Evolutionary conservation across 768 basidiomycete genomes (phyloP), one percentile per base, ranked within the genome.

Genomic region (Crassisporium funariophilum): DNA sequence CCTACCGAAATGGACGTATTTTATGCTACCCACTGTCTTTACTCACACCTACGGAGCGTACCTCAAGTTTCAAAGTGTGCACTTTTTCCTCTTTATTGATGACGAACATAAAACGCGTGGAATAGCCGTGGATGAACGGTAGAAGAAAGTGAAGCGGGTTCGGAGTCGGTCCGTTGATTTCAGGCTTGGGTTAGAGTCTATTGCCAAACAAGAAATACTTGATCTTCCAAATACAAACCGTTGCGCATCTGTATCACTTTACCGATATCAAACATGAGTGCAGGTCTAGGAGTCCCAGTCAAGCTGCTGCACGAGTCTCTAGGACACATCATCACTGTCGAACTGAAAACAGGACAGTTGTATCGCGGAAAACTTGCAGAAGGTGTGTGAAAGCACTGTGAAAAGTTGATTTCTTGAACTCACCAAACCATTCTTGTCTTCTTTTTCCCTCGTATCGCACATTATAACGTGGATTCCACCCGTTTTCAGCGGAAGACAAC

Each of bases 321-420:
- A 21, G 97, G 97, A 16, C 97, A 99, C 62, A 75, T 98, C 45
- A 88, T 99, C 54, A 98, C 95, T 4, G 92, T 95, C n/a, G 97
- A 99, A 68, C 81, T 98, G 46, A 98, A 98, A 71, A 97, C 94
- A 2, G 95, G 95, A 8, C 95, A 98, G 64, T 80, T 97, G 41
- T 99, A 98, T 71, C 79, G 97, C 38, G 97, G 97, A 56, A 98
- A 97, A 71, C 81, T 99, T 31, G 91, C 92, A 12, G 97, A 99
- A 77, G 97, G 97, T 93, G 54, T 60, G 78, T 66, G 49, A 12
- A 44, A 36, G 20, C 22, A 27, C 17, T 46, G 46, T 42, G 27
- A 12, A 29, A 43, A 25, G 13, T 23, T 20, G 5, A 46, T 47
- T n/a, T 24, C 35, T 41, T 33, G 13, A 39, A 34, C 53, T 56